phyloP scores from a whole-genome alignment of 2,329 filamentous ascomycete species.

The Apiospora kogelbergensis region DNA sequence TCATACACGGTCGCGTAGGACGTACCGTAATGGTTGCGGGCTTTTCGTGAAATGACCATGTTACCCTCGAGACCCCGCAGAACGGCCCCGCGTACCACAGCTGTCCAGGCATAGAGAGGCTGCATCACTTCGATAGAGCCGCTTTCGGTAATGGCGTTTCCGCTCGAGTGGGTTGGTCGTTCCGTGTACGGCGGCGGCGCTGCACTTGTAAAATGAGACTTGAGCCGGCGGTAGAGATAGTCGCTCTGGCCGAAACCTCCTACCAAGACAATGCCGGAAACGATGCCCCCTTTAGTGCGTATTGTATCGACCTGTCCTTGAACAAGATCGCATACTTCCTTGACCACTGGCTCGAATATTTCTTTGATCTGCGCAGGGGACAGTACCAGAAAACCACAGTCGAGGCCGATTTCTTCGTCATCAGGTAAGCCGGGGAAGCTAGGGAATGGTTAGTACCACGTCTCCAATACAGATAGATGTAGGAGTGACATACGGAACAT shows the following conservation, averaged over 20 bases:
- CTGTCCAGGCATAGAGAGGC: constrained; percentile 79
- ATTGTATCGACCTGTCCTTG: constrained; percentile 67
- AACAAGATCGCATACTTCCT: constrained; percentile 67
- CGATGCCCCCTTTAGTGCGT: constrained; percentile 59
- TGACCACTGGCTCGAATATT: constrained; percentile 74
- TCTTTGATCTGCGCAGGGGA: constrained; percentile 67
- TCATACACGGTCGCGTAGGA: constrained; percentile 82
- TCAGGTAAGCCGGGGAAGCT: constrained; percentile 74
- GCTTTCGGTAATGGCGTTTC: constrained; percentile 44
- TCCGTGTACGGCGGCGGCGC: constrained; percentile 66
- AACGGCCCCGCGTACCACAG: constrained; percentile 76
- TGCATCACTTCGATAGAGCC: constrained; percentile 77
- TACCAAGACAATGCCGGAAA: constrained; percentile 76
- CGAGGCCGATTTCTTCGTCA: constrained; percentile 71
- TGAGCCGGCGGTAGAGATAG: constrained; percentile 71
- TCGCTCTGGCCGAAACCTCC: constrained; percentile 81
- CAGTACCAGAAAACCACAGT: constrained; percentile 76
- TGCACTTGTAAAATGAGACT: constrained; percentile 63
- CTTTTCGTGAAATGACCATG: constrained; percentile 74
- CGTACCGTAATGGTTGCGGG: constrained; percentile 76
- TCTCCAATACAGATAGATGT: neutral
- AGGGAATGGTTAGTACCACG: neutral
- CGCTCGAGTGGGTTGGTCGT: constrained; percentile 64
- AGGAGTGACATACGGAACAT: constrained; percentile 60
- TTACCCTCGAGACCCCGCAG: constrained; percentile 73